Evolutionary conservation across 2,329 filamentous ascomycete species (phyloP).

Genomic region (Metarhizium brunneum): DNA sequence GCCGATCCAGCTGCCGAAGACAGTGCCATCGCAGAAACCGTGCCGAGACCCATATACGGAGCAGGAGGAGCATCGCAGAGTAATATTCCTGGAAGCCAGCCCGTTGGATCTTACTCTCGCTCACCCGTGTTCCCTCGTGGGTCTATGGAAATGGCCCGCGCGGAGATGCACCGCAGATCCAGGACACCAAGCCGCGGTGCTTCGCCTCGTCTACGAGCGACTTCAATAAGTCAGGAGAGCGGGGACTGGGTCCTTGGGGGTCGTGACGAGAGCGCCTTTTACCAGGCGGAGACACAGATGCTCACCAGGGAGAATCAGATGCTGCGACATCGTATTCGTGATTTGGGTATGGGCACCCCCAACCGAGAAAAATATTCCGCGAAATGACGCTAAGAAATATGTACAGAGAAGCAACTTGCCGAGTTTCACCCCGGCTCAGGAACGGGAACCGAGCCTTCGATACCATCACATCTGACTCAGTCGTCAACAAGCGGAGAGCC

Average conservation of each 20-base stretch:
- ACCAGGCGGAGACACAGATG: slow-evolving; percentile 74
- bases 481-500: slow-evolving; percentile 33
- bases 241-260: slow-evolving; percentile 55
- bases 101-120: slow-evolving; percentile 34
- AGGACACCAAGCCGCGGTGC: slow-evolving; percentile 49
- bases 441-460: slow-evolving; percentile 33
- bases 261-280: slow-evolving; percentile 68
- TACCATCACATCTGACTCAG: slow-evolving; percentile 38
- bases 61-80: slow-evolving; percentile 27
- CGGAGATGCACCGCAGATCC: slow-evolving; percentile 46
- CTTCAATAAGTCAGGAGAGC: slow-evolving; percentile 49
- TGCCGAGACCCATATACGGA: slow-evolving; percentile 33
- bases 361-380: too few relatives aligned
- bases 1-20: slow-evolving; percentile 39
- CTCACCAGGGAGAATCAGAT: slow-evolving; percentile 74
- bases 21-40: slow-evolving; percentile 30
- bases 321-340: slow-evolving; percentile 64
- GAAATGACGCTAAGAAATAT: background rate
- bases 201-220: slow-evolving; percentile 46
- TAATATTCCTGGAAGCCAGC: slow-evolving; percentile 12
- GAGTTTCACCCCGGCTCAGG: slow-evolving; percentile 27
- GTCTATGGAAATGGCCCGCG: slow-evolving; percentile 50
- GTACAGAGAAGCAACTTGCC: slow-evolving; percentile 40
- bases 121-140: slow-evolving; percentile 43
- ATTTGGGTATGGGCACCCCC: slow-evolving; percentile 52